Evolutionary conservation across 1,284 basidiomycete species (phyloP).

Genomic region (Cutaneotrichosporon sp.): DNA sequence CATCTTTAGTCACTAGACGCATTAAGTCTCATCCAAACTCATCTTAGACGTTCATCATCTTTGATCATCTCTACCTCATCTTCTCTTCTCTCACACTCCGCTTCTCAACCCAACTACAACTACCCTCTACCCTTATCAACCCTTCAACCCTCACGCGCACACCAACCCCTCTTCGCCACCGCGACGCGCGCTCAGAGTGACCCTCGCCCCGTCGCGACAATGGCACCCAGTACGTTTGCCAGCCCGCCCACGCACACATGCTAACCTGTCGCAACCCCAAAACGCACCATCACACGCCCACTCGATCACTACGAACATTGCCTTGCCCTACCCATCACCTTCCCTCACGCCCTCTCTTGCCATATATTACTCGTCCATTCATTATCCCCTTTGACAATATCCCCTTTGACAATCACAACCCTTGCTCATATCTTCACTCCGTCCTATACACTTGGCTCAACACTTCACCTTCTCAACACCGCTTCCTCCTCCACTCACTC

Average conservation of each 20-base stretch:
- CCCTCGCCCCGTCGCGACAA: not conserved
- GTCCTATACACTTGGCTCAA: not conserved
- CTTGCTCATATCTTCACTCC: not conserved
- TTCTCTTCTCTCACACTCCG: too few relatives aligned
- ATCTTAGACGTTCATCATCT: too few relatives aligned
- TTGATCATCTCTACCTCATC: too few relatives aligned
- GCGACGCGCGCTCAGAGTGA: not conserved
- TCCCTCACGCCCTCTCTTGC: not conserved
- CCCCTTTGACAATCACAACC: not conserved
- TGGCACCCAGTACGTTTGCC: constrained; percentile 17
- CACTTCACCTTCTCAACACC: not conserved
- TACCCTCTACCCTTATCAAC: too few relatives aligned
- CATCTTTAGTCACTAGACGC: too few relatives aligned
- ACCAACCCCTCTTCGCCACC: too few relatives aligned
- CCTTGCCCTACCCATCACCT: not conserved
- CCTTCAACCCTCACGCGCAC: too few relatives aligned
- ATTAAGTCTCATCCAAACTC: too few relatives aligned
- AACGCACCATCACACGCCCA: not conserved
- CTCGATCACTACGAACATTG: not conserved
- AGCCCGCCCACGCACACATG: not conserved
- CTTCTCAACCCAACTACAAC: too few relatives aligned
- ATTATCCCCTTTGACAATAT: not conserved
- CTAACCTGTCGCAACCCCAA: not conserved
- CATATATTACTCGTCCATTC: too few relatives aligned
- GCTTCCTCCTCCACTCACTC: not conserved